Evolutionary conservation across 495 filamentous ascomycete species (phyloP), one percentile per base, ranked within the genome.

Genomic region (Lasiosphaeria hispida): DNA sequence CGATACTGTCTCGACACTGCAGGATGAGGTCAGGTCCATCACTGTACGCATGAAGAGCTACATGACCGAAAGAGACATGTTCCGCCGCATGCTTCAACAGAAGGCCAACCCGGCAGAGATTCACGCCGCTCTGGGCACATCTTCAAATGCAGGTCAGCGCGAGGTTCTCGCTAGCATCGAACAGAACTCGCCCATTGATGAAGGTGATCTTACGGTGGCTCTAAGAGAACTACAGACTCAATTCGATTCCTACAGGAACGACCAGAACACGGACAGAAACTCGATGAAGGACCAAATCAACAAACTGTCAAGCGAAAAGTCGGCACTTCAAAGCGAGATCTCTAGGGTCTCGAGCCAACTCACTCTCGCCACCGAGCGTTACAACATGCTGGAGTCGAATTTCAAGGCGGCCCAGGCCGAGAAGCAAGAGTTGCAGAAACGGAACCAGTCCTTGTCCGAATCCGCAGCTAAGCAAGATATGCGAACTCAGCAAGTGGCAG

Each of bases 31-130:
- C 36, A 81, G 87, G 58, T 86, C 87, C 35, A 83, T 94, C 47
- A 80, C 87, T 4, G 84, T 88, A 7, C 87, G 90, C 59, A 88
- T 89, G 34, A 87, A 96, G 77, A 96, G 91, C 71, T 96, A 96
- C 62, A 88, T 93, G 48, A 90, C 90, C 67, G 94, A 99, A 74
- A 85, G 94, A 36, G 92, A 99, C 64, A 97, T 96, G 82, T 97
- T 96, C 85, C 84, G 91, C 33, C 90, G 91, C 40, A 94, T 97
- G 84, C 83, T 96, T 11, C 85, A 90, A 57, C 87, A 91, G 62
- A 76, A 85, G 34, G 80, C 78, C 9, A 71, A 77, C 13, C 72
- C 80, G 7, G 75, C 79, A 5, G 89, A 94, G 64, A 72, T 81
- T 48, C 75, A 77, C 17, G 85, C 83, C 19, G 76, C 81, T 3